A percentile compares a stretch with the other conserved stretches of the same genome.
These are phyloP conservation scores for Austroboletus festivus DNA, from an alignment of 768 basidiomycete species.

Conservation along the genomic window DNA sequence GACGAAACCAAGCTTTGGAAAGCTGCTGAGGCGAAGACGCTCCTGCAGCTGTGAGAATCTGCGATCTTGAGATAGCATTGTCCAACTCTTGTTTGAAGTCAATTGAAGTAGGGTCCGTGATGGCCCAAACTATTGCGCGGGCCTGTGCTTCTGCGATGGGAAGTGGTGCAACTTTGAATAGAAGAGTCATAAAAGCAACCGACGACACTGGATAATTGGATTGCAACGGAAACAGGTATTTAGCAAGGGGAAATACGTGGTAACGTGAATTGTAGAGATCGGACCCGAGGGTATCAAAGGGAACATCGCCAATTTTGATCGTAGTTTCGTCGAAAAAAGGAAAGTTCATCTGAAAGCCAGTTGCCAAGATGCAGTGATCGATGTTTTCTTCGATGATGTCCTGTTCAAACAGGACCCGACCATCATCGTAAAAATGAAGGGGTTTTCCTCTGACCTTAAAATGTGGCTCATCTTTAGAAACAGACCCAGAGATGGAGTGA, in stretches of 20 bases:
- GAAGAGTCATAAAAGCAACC: conserved; percentile 66
- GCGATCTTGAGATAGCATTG: conserved; percentile 49
- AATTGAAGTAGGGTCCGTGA: conserved; percentile 48
- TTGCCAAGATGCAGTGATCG: conserved; percentile 68
- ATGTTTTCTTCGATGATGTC: conserved; percentile 52
- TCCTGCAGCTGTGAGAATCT: conserved; percentile 34
- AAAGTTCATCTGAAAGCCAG: conserved; percentile 65
- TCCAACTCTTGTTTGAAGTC: conserved; percentile 46
- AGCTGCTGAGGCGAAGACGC: conserved; percentile 39
- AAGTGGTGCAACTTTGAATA: conserved; percentile 60
- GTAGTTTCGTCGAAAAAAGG: conserved; percentile 52
- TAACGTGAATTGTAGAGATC: conserved; percentile 62
- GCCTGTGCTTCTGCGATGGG: conserved; percentile 80
- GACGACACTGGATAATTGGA: conserved; percentile 42
- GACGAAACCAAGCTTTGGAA: conserved; percentile 54
- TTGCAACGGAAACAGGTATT: conserved; percentile 65
- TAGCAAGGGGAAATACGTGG: conserved; percentile 68
- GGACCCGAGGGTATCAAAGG: conserved; percentile 44
- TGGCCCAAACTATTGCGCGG: conserved; percentile 54
- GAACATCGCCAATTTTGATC: conserved; percentile 39
- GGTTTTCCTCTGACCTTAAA: conserved; percentile 43
- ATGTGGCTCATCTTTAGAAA: conserved; percentile 30
- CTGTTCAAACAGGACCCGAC: conserved; percentile 57
- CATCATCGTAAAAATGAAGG: conserved; percentile 38
- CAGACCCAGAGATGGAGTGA: conserved; percentile 47